Conservation (phyloP, 306 rosid genomes). For the Cucurbita ficifolia region DNA sequence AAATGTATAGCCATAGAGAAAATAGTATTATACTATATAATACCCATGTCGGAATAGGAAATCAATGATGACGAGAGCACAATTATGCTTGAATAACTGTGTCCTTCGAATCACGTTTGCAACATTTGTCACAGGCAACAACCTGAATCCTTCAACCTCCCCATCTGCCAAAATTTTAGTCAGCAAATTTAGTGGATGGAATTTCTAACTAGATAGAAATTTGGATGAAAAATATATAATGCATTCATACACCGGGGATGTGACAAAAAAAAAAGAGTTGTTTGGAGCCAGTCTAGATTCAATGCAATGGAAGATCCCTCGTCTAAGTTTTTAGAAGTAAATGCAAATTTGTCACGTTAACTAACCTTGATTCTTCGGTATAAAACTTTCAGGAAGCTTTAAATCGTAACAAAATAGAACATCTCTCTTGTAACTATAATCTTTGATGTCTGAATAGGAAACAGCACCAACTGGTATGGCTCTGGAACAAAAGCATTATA, state of each 20-base stretch:
- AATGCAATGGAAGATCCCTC: neutral
- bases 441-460: slow-evolving; percentile 73
- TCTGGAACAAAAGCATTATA: slow-evolving; percentile 26
- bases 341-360: neutral
- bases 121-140: slow-evolving; percentile 44
- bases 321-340: neutral
- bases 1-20: neutral
- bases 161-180: slow-evolving; percentile 41
- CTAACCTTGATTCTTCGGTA: slow-evolving; percentile 67
- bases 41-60: slow-evolving; percentile 79
- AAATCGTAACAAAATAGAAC: slow-evolving; percentile 82
- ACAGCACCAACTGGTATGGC: slow-evolving; percentile 67
- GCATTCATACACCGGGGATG: neutral
- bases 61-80: slow-evolving; percentile 56
- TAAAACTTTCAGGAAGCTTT: slow-evolving; percentile 56
- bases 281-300: neutral
- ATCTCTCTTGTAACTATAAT: slow-evolving; percentile 57
- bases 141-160: slow-evolving; percentile 80
- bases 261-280: neutral
- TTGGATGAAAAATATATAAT: neutral
- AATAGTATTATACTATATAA: neutral
- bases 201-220: neutral
- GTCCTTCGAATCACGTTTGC: slow-evolving; percentile 57
- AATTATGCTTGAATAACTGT: slow-evolving; percentile 56
- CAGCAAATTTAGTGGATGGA: neutral